Evolutionary conservation across 176 grass and related monocot genomes (phyloP).

Genomic region (Eleusine indica): DNA sequence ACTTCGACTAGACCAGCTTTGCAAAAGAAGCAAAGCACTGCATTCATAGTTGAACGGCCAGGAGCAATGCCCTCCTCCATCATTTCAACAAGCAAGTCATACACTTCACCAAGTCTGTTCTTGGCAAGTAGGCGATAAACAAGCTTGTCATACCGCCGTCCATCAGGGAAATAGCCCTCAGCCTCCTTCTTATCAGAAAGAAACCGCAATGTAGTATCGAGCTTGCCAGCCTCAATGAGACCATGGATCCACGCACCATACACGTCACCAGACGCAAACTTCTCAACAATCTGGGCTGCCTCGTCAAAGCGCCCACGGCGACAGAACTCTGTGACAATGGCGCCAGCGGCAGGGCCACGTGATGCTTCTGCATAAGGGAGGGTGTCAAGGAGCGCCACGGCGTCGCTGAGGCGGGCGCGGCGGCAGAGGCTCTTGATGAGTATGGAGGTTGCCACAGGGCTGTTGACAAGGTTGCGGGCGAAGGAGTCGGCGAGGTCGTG

Average conservation of each 20-base stretch:
- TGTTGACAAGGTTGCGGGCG: conserved; percentile 40
- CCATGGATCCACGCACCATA: conserved; percentile 66
- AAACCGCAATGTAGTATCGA: conserved; percentile 66
- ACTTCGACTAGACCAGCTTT: conserved; percentile 95
- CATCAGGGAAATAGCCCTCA: conserved; percentile 76
- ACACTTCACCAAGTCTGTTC: conserved; percentile 68
- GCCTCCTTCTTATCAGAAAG: conserved; percentile 67
- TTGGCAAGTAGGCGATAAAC: conserved; percentile 55
- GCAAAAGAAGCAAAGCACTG: conserved; percentile 90
- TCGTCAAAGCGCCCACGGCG: conserved; percentile 43
- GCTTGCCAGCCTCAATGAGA: conserved; percentile 52
- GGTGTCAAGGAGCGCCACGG: conserved; percentile 66
- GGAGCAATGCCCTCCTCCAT: conserved; percentile 91
- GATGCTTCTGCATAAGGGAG: conserved; percentile 42
- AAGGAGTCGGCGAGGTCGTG: conserved; percentile 78
- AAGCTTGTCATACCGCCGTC: conserved; percentile 53
- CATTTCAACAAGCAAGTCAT: conserved; percentile 88
- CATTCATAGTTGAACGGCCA: conserved; percentile 68
- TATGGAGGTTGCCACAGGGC: conserved; percentile 54
- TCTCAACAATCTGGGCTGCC: conserved; percentile 63
- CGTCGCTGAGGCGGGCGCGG: conserved; percentile 47
- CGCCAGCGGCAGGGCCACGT: conserved; percentile 41
- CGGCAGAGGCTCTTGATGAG: conserved; percentile 75
- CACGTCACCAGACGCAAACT: conserved; percentile 61
- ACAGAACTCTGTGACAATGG: conserved; percentile 55